Conservation (phyloP, 2,329 filamentous ascomycete species). For the Diaporthe citrichinensis region DNA sequence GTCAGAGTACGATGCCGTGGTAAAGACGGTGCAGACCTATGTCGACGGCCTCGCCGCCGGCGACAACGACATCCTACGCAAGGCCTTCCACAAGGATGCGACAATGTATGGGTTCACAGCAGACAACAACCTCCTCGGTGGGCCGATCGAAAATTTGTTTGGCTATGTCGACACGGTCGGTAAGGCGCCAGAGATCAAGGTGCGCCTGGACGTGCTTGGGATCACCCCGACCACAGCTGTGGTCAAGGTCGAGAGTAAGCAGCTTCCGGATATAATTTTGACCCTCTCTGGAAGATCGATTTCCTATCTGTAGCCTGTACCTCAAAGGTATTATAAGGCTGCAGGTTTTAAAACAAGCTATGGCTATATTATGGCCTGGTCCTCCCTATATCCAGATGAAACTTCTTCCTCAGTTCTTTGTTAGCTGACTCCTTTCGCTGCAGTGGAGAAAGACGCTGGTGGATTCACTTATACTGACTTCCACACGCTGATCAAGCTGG, state of each 20-base stretch:
- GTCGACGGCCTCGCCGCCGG: slow-evolving; percentile 11
- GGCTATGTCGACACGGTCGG: slow-evolving; percentile 1
- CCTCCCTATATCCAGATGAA: too few relatives aligned
- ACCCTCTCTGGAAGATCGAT: too few relatives aligned
- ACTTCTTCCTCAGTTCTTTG: too few relatives aligned
- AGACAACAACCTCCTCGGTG: not conserved
- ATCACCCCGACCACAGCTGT: slow-evolving; percentile 5
- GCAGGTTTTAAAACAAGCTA: too few relatives aligned
- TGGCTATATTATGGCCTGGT: too few relatives aligned
- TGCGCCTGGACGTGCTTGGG: not conserved
- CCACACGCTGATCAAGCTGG: slow-evolving; percentile 15
- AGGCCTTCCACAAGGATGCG: slow-evolving; percentile 12
- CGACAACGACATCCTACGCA: slow-evolving; percentile 2
- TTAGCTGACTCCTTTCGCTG: too few relatives aligned
- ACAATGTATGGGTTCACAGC: slow-evolving; percentile 9
- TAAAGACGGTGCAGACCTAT: not conserved
- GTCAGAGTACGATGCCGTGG: slow-evolving; percentile 15
- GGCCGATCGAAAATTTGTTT: not conserved
- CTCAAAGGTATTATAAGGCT: too few relatives aligned
- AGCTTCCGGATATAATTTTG: too few relatives aligned
- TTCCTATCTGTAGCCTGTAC: too few relatives aligned
- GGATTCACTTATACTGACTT: not conserved
- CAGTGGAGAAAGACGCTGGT: not conserved
- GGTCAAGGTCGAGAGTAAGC: slow-evolving; percentile 7
- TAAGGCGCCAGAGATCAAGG: not conserved